A percentile compares a stretch with the other conserved stretches of the same genome.
These are phyloP conservation scores for Backusella macrospora DNA, from an alignment of 192 early-diverging fungal species.

Conservation along the genomic window DNA sequence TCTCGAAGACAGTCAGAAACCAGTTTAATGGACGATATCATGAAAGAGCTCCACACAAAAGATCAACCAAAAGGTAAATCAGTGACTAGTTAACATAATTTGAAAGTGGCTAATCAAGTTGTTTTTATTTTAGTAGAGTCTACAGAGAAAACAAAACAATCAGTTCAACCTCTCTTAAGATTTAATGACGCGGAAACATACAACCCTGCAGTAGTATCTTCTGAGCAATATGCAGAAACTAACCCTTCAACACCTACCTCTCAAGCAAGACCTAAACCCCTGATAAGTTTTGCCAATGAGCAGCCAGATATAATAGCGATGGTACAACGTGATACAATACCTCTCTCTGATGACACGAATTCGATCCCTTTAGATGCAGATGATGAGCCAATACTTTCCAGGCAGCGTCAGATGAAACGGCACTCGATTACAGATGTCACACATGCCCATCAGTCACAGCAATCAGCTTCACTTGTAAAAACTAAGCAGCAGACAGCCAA, in stretches of 20 bases:
- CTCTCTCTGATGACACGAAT: slow-evolving; percentile 9
- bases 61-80: background rate
- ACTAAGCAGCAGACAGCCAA: background rate
- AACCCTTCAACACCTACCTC: background rate
- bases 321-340: slow-evolving; percentile 8
- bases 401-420: background rate
- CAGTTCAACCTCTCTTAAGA: background rate
- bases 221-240: slow-evolving; percentile 5
- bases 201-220: slow-evolving; percentile 16
- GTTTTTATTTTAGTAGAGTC: background rate
- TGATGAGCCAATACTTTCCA: slow-evolving; percentile 10
- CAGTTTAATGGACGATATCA: slow-evolving; percentile 28
- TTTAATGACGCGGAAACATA: slow-evolving; percentile 10
- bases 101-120: background rate
- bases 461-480: background rate
- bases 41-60: slow-evolving; percentile 21
- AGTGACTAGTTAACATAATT: background rate
- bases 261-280: slow-evolving; percentile 4
- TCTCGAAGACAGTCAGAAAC: background rate
- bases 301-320: background rate
- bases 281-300: slow-evolving; percentile 18
- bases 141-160: background rate
- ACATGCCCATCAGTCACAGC: background rate
- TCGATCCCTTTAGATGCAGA: slow-evolving; percentile 6
- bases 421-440: background rate